Conservation (phyloP, 192 early-diverging fungal species). For the Rhizophlyctis rosea region DNA sequence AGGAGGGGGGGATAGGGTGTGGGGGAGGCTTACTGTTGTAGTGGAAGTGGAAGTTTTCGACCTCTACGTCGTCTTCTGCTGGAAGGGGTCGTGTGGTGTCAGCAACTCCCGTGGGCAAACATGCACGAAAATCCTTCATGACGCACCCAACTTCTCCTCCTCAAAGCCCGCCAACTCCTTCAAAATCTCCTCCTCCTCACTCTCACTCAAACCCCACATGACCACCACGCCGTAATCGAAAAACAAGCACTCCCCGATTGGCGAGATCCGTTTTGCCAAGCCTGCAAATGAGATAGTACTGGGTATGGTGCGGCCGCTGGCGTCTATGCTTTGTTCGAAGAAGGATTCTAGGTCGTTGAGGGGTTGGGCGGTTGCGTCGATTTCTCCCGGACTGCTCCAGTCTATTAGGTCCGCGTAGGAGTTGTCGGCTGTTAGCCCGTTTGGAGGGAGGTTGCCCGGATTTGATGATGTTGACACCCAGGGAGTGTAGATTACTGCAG, state of each 20-base stretch:
- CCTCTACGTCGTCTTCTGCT: slow-evolving; percentile 53
- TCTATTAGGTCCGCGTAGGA: too few species aligned
- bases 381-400: too few species aligned
- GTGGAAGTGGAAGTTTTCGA: slow-evolving; percentile 79
- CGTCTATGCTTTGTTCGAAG: slow-evolving; percentile 40
- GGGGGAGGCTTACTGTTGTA: slow-evolving; percentile 53
- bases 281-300: slow-evolving; percentile 14
- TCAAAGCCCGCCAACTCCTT: slow-evolving; percentile 69
- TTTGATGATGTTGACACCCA: too few species aligned
- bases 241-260: slow-evolving; percentile 69
- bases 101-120: not conserved
- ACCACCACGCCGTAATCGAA: slow-evolving; percentile 96
- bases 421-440: too few species aligned
- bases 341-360: slow-evolving; percentile 23
- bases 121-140: not conserved
- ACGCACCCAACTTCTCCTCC: slow-evolving; percentile 59
- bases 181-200: slow-evolving; percentile 76
- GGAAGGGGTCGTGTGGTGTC: not conserved
- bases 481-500: slow-evolving; percentile 27
- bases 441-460: too few species aligned
- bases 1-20: not conserved
- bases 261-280: slow-evolving; percentile 39
- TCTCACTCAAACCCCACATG: slow-evolving; percentile 90
- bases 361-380: too few species aligned
- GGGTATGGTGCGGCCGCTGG: slow-evolving; percentile 24